Evolutionary conservation across 345 rosid genomes (phyloP).

Genomic region (Trapa bicornis): DNA sequence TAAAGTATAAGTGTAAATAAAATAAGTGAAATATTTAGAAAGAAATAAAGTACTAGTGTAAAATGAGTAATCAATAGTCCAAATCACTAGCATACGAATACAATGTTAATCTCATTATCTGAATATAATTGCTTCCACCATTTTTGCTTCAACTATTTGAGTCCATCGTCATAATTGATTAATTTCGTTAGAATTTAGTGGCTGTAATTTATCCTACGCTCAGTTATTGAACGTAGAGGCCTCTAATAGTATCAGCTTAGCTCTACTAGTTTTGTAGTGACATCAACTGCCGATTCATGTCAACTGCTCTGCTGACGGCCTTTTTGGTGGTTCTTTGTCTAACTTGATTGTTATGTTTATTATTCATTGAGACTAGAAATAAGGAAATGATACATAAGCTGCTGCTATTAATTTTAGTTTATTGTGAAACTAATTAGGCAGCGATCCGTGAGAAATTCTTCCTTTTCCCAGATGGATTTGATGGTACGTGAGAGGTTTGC

Average conservation of each 20-base stretch:
- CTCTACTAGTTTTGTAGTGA: neutral
- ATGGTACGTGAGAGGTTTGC: conserved; percentile 90
- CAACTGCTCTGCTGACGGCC: neutral
- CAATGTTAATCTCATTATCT: neutral
- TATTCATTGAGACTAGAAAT: neutral
- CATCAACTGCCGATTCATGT: neutral
- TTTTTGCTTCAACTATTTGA: neutral
- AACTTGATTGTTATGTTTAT: neutral
- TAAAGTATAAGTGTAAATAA: too few relatives aligned
- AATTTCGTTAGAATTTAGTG: neutral
- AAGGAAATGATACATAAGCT: neutral
- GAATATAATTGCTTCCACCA: neutral
- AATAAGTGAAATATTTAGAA: too few relatives aligned
- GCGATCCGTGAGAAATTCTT: conserved; percentile 22
- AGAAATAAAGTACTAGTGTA: too few relatives aligned
- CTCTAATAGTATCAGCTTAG: neutral
- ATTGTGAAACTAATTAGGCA: conserved; percentile 5
- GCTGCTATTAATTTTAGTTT: neutral
- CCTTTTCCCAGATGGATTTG: conserved; percentile 94
- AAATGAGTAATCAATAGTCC: too few relatives aligned
- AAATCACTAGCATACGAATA: too few relatives aligned
- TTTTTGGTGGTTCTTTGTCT: neutral
- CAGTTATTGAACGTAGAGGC: neutral
- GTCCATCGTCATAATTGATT: neutral
- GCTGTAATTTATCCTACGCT: neutral